Evolutionary conservation across 1,139 yeast genomes (phyloP), one percentile per base, ranked within the genome.

Genomic region (Yamadazyma taylorii): DNA sequence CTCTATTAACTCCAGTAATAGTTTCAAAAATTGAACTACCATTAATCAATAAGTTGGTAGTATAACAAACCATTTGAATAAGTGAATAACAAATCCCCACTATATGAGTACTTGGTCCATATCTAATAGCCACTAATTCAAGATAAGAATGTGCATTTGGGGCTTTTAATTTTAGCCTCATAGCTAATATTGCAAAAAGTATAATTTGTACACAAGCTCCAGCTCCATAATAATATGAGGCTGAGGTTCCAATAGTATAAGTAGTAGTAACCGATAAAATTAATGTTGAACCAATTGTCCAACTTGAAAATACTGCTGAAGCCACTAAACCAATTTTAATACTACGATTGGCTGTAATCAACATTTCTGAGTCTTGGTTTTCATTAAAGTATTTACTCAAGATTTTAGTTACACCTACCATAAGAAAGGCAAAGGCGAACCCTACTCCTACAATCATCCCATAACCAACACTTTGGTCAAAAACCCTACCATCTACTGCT

Each of bases 61-160:
- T 41, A 34, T 52, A 48, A 37, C 49, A 46, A 24, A 49, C 46
- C 51, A 46, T 50, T 35, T 43, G 52, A 27, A 43, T 44, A n/a
- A 47, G 26, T 3, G 53, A 50, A 33, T 52, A 52, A 17, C 33
- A 17, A 23, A 50, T 35, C n/a, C 44, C 38, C 3, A 46, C 47
- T n/a, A 42, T 30, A 39, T 52, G 56, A 6, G 51, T 46, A 3
- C 60, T 49, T 15, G 71, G 60, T 5, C 95, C 95, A 53, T 81
- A 86, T 41, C 95, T 66, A 3, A 75, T 79, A 47, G 72, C 73
- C 46, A 85, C 75, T 33, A 84, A 76, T 56, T 85, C 94, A 45
- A 82, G 67, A 60, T 79, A 84, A 1, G 94, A 85, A 61, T 85
- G 94, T 4, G 87, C 85, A 36, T 77, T 79, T 3, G 89, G 89